Base-by-base conservation (phyloP, 1,284 basidiomycete genomes). In the Ceratobasidium sp. region DNA sequence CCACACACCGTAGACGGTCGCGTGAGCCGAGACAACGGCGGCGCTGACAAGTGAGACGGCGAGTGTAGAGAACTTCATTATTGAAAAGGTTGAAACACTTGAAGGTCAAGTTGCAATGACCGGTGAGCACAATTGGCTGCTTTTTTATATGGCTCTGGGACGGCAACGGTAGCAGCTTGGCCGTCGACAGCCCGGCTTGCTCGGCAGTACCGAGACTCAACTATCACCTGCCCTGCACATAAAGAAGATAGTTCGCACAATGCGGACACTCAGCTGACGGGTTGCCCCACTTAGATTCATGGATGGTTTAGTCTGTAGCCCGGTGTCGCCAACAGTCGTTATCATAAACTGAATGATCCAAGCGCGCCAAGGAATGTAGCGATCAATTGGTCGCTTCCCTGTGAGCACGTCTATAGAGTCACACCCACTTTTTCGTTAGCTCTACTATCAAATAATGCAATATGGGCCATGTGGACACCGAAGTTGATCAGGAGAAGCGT, bases 1-100 rank as follows among this genome's bases (percentile, higher is more conserved):
- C 73, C 73, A 77, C 18, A 77, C 56, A 26, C 73, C 73, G 23
- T 69, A 69, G 67, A 69, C 67, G 20, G 67, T 69, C 13, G 67
- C 42, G 51, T 69, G 67, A 39, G 67, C 67, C 28, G 44, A 39
- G 23, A 69, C 67, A 55, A 69, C 53, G 13, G 67, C 67, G n/a
- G 67, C 67, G 51, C 67, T 69, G 49, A 69, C 28, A 33, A 69
- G 67, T 28, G 67, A 55, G 28, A 56, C 49, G n/a, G 67, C 67
- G 28, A 69, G 67, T 15, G 51, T 40, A 12, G 67, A 53, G 49
- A 69, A 18, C 51, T n/a, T 69, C 67, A 69, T 69, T 13, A n/a
- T 40, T 67, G 40, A 23, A 28, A n/a, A n/a, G n/a, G n/a, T n/a
- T 7, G 56, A 60, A 60, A 9, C 7, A 18, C 46, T 49, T 7